phyloP scores from a whole-genome alignment of 75 land plant genomes.

The Sequoiadendron giganteum region DNA sequence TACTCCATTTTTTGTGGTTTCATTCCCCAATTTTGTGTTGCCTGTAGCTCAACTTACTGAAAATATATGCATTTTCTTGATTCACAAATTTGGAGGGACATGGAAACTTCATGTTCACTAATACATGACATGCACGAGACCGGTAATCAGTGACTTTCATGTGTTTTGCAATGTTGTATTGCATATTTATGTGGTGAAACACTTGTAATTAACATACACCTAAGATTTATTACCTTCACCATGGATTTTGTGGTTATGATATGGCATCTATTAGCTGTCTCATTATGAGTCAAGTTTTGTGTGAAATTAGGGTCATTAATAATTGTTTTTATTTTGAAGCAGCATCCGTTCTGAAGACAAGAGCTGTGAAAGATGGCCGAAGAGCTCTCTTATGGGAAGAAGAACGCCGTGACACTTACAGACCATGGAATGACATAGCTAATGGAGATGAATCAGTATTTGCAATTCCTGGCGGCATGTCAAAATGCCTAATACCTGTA shows the following conservation, averaged over 20 bases:
- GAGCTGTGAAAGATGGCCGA: slow-evolving; percentile 32
- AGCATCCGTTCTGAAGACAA: slow-evolving; percentile 10
- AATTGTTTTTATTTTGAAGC: not conserved
- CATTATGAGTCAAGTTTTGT: not conserved
- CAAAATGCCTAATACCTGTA: slow-evolving; percentile 72
- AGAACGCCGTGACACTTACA: slow-evolving; percentile 23
- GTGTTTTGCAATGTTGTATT: not conserved
- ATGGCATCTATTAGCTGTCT: not conserved
- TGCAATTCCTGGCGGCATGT: slow-evolving; percentile 50
- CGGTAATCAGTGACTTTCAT: not conserved
- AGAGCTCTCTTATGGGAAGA: slow-evolving; percentile 8
- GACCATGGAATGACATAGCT: slow-evolving; percentile 27
- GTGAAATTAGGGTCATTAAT: not conserved
- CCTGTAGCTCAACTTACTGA: not conserved
- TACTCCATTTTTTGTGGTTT: not conserved
- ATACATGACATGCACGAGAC: not conserved
- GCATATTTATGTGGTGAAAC: not conserved
- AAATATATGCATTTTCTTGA: not conserved
- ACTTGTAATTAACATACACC: not conserved
- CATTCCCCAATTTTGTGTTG: not conserved
- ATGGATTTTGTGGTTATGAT: not conserved
- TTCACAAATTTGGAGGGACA: not conserved
- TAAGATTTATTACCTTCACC: not conserved
- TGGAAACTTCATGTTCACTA: not conserved
- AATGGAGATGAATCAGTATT: slow-evolving; percentile 44